Base-by-base conservation (phyloP, 1,284 basidiomycete species). In the Schizophyllum amplum region DNA sequence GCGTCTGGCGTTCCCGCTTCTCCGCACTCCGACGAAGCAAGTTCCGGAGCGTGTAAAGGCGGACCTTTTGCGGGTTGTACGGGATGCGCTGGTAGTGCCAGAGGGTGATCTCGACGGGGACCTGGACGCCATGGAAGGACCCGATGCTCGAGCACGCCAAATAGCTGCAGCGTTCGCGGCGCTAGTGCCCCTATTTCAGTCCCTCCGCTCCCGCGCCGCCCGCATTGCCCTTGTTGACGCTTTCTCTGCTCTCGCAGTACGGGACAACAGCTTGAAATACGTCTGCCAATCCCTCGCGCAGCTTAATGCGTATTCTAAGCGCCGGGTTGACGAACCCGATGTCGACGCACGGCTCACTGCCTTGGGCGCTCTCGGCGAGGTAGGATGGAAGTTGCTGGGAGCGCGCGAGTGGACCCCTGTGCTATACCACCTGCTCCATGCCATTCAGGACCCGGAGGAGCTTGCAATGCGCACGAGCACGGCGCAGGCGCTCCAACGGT, bases 371-470 rank as follows among this genome's bases (percentile, higher is more conserved):
- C 73, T 99, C 55, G 96, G 93, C 69, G 87, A 89, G 55, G 72
- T 71, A 0, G 60, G 79, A 4, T 81, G 85, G 67, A 58, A 65
- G 52, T 68, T 74, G 0, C 66, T 93, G 2, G 75, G 81, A 0
- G 64, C 74, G 15, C 68, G 69, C 0, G 82, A 92, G 52, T 99
- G 96, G 97, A 71, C 87, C 22, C 91, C 94, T 0, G 63, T 99
- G 46, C 71, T 98, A 2, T 84, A 92, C 75, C 93, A 93, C 68
- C 82, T 89, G 71, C 75, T 98, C 22, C 84, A 86, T 73, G 93
- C 87, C 72, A 83, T 98, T 54, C 91, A 94, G 67, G 94, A 99
- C 67, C 82, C 90, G 0, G 86, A 89, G 5, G 97, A 99, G 68
- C 74, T 99, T 42, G 87, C 92, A 0, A 83, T 99, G 55, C 81